These are phyloP conservation scores for Leccinum subtestaceum DNA, from an alignment of 768 basidiomycete genomes.

Conservation along the genomic window DNA sequence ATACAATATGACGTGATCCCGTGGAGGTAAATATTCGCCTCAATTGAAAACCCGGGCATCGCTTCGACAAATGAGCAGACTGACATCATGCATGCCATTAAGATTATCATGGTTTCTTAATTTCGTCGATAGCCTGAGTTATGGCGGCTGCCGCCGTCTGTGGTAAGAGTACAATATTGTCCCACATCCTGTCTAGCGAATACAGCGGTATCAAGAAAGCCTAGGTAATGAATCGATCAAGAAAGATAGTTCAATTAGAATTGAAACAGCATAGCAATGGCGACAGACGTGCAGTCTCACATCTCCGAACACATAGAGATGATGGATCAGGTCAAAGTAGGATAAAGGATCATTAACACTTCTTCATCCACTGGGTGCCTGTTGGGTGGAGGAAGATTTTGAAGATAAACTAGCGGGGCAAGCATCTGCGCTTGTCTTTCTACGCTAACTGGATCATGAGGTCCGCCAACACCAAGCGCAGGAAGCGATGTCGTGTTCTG, in stretches of 20 bases:
- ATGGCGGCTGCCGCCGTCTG: neutral
- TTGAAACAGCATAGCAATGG: conserved; percentile 10
- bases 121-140: neutral
- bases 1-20: neutral
- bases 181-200: conserved; percentile 20
- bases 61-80: neutral
- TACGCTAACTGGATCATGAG: conserved; percentile 1
- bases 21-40: neutral
- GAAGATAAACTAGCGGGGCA: conserved; percentile 63
- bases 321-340: conserved; percentile 30
- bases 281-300: conserved; percentile 4
- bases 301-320: conserved; percentile 10
- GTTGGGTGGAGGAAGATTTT: conserved; percentile 54
- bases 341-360: conserved; percentile 58
- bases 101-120: neutral
- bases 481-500: conserved; percentile 4
- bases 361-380: conserved; percentile 72
- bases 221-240: neutral
- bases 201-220: conserved; percentile 25
- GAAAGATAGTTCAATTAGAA: conserved; percentile 9
- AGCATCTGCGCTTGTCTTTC: conserved; percentile 35
- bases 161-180: conserved; percentile 12
- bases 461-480: neutral
- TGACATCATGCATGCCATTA: no score
- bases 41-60: neutral